Percentiles rank a stretch among this genome's conserved stretches.
Conservation (phyloP, 768 basidiomycete species). For the Tricholoma terreum region DNA sequence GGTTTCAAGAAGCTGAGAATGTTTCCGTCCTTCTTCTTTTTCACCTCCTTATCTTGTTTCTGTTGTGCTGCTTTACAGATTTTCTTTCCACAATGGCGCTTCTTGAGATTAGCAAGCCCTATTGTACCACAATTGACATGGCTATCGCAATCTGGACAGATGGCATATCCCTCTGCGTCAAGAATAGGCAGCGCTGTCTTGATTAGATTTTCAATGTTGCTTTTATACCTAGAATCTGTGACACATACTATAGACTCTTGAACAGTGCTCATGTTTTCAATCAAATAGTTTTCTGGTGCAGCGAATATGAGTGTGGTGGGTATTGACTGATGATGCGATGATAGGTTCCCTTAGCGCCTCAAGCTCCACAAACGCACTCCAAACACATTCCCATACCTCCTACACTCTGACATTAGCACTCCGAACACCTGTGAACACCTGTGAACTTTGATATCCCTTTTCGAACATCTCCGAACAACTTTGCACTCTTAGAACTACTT, state of each 20-base stretch:
- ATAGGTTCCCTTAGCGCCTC: no score
- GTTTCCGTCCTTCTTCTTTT: constrained; percentile 7
- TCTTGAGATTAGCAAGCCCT: constrained; percentile 16
- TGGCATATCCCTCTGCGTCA: constrained; percentile 11
- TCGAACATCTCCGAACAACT: no score
- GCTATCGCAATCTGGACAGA: constrained; percentile 19
- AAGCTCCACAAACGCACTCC: no score
- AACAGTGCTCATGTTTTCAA: background rate
- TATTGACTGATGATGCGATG: no score
- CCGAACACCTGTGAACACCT: no score
- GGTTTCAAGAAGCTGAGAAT: constrained; percentile 8
- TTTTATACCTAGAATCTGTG: background rate
- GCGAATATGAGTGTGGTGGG: no score
- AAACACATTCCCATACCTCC: no score
- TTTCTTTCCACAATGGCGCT: constrained; percentile 12
- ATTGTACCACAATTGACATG: constrained; percentile 16
- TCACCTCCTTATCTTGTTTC: constrained; percentile 14
- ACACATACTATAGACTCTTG: background rate
- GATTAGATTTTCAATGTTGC: background rate
- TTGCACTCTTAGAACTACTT: no score
- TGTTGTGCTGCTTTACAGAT: constrained; percentile 10
- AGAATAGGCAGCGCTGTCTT: constrained; percentile 3
- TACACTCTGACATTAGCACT: no score
- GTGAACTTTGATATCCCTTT: no score
- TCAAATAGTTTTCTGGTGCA: background rate